Base-by-base conservation (phyloP, 2,329 filamentous ascomycete species). In the Aspergillus vadensis region DNA sequence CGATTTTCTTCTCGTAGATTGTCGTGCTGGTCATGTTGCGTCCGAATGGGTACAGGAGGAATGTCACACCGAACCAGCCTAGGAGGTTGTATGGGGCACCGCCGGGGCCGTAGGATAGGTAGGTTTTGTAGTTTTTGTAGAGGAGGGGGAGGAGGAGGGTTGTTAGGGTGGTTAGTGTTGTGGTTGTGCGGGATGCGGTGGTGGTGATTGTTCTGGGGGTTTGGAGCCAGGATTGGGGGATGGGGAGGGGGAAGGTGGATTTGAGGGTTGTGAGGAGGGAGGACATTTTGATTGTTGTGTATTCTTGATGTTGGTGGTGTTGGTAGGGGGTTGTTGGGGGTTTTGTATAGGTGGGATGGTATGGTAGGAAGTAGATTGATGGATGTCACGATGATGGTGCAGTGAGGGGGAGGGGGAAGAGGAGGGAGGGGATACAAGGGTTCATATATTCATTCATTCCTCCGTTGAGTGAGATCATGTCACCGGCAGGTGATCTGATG, bases 101-200 rank as follows among this genome's bases (percentile, higher is more conserved):
- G 6, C 75, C 75, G 1, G 67, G 72, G 1, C 76, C 76, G 44
- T 78, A 73, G n/a, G 69, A 69, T 12, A 70, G 62, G 64, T 73
- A 79, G 30, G 65, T 64, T n/a, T 61, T 65, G 61, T 78, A 79
- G 61, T 78, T 73, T 55, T 68, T 70, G 49, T 73, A 73, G 10
- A 63, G 61, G 30, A 56, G 61, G 3, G 70, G 71, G 19, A 70
- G 54, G 1, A 64, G 52, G 43, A 65, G 55, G 32, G 64, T 65
- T 4, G 69, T 19, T 0, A 66, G 30, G 21, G 47, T 49, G 6
- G 47, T 49, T n/a, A 49, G 44, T 10, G 44, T 49, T 25, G 30
- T 23, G 2, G 47, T 49, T n/a, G 62, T 61, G 17, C 61, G 54
- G 8, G 68, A 60, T 55, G 65, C 48, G 32, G 67, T 53, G 15